A percentile compares a stretch with the other conserved stretches of the same genome.
Evolutionary conservation across 495 filamentous ascomycete species (phyloP).

Genomic region (Podospora pseudocomata): DNA sequence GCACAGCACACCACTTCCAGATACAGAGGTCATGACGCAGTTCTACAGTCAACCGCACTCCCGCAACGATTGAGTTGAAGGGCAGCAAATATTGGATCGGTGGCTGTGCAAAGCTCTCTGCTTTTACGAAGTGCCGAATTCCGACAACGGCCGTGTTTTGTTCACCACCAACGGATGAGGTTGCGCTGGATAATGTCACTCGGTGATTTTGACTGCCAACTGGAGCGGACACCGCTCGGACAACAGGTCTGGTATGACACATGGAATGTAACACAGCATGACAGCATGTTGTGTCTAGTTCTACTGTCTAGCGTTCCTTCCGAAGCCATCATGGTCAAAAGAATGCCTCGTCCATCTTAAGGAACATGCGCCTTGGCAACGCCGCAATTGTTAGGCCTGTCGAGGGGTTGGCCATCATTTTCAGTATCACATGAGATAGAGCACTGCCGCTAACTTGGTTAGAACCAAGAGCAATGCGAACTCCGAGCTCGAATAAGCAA

Average conservation of each 20-base stretch:
- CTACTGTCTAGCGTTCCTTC: not conserved
- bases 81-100: not conserved
- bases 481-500: not conserved
- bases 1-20: not conserved
- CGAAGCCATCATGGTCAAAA: not conserved
- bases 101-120: not conserved
- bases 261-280: not conserved
- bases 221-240: not conserved
- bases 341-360: not conserved
- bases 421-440: not conserved
- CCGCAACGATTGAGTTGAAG: not conserved
- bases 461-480: not conserved
- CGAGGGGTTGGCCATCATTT: not conserved
- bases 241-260: not conserved
- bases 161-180: not conserved
- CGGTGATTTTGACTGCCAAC: not conserved
- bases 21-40: not conserved
- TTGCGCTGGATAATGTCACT: not conserved
- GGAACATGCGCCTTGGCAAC: not conserved
- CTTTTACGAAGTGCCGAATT: not conserved
- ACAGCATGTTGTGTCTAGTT: not conserved
- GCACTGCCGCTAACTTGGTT: not conserved
- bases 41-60: not conserved
- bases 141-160: not conserved
- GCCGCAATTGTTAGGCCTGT: not conserved